phyloP scores from a whole-genome alignment of 768 basidiomycete species.

The Mycena kentingensis region DNA sequence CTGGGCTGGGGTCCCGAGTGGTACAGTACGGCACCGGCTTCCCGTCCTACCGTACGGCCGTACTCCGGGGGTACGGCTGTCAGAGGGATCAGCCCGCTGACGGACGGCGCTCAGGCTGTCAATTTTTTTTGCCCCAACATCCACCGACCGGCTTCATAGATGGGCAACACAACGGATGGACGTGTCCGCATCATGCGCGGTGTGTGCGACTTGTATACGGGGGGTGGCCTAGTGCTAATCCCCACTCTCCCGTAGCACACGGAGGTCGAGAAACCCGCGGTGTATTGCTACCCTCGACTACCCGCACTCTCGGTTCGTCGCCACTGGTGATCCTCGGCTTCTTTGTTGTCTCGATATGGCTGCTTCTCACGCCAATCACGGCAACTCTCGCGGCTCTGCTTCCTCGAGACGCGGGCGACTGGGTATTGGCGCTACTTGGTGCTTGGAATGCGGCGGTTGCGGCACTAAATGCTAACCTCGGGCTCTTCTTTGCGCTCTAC shows the following conservation, averaged over 20 bases:
- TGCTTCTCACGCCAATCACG: neutral
- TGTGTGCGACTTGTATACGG: no score
- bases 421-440: neutral
- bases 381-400: neutral
- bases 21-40: no score
- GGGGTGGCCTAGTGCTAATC: no score
- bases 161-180: no score
- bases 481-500: neutral
- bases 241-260: neutral
- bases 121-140: no score
- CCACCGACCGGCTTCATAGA: no score
- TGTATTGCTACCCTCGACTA: neutral
- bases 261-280: neutral
- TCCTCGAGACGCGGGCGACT: neutral
- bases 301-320: neutral
- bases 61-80: no score
- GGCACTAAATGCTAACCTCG: neutral
- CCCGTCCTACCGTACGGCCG: no score
- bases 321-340: neutral
- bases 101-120: no score
- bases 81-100: no score
- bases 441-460: neutral
- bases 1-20: no score
- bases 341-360: neutral
- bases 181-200: no score